These are phyloP conservation scores for Vanrija sp. DNA, from an alignment of 1,284 basidiomycete species.

Conservation along the genomic window DNA sequence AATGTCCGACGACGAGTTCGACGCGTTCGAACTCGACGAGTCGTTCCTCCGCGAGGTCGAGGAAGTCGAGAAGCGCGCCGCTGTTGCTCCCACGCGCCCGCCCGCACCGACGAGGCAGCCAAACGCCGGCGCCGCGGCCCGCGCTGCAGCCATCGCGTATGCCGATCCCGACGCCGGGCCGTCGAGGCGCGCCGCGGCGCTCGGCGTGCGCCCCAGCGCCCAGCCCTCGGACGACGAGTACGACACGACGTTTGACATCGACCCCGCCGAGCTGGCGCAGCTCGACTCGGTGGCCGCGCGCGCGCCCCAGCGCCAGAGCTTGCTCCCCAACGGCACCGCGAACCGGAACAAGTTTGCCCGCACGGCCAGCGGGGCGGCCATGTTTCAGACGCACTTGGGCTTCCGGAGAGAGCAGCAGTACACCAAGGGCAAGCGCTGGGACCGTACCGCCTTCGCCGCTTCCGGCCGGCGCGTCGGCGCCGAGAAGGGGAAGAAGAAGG, in stretches of 20 bases:
- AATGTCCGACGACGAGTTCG: conserved; percentile 23
- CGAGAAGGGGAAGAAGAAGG: conserved; percentile 36
- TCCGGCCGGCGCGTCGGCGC: conserved; percentile 59
- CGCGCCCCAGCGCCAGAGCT: not conserved
- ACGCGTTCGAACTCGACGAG: conserved; percentile 38
- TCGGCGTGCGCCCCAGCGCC: conserved; percentile 8
- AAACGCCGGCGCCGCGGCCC: not conserved
- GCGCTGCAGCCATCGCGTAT: not conserved
- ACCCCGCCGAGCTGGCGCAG: conserved; percentile 12
- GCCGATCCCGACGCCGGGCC: conserved; percentile 6
- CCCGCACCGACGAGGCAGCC: not conserved
- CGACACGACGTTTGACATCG: conserved; percentile 16
- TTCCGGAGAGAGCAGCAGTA: conserved; percentile 34
- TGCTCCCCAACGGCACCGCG: not conserved
- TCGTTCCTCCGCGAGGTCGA: conserved; percentile 41
- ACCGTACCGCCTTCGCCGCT: conserved; percentile 75
- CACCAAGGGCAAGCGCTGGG: conserved; percentile 66
- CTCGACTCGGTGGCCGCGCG: conserved; percentile 14
- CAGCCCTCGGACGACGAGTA: conserved; percentile 23
- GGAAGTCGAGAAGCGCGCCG: conserved; percentile 27
- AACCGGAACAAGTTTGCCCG: not conserved
- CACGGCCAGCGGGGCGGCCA: conserved; percentile 7
- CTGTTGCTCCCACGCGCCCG: not conserved
- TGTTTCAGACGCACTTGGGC: conserved; percentile 44
- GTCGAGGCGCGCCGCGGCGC: conserved; percentile 5